Base-by-base conservation (phyloP, 1,139 yeast species). In the Candida sojae region DNA sequence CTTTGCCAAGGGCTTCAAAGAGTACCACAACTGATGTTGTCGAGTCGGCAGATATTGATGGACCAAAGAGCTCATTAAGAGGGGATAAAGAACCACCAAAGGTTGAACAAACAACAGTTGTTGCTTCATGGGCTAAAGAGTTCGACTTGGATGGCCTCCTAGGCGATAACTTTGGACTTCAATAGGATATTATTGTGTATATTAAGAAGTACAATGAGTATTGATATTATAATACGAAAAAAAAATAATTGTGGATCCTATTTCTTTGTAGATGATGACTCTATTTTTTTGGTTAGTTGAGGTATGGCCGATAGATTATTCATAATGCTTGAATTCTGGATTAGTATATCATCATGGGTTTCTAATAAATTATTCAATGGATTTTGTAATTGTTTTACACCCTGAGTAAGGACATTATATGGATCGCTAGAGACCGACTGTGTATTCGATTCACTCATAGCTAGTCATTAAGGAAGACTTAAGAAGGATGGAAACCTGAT, bases 51-150 rank as follows among this genome's bases (percentile, higher is more conserved):
- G 64, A 60, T 48, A 53, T 63, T 39, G 67, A 67, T 45, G 77
- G 63, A 1, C 75, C 79, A 41, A 74, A 74, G 62, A 69, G 76
- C 49, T 69, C 78, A 6, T 59, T 66, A 50, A 63, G 79, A 61
- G 78, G 78, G 35, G 79, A 73, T 43, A 71, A 70, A 53, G 80
- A 76, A 59, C 77, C 79, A 54, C 66, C 74, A 50, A 80, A 75
- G 63, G 80, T 78, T 39, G 95, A 87, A 59, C 88, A 87, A 62
- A 88, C 95, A 43, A 83, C 88, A 12, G 81, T 93, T 59, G 99
- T 95, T 23, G 71, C 79, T n/a, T 79, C 83, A 57, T 93, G 99
- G 98, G 87, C 98, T 13, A 80, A 88, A 65, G 99, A 92, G 69
- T 92, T 93, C 63, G 96, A 91, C 66, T 77, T 93, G 58, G 97